A percentile compares a stretch with the other conserved stretches of the same genome.
Evolutionary conservation across 148 eudicot species (phyloP).

Genomic region (Rheum nobile): DNA sequence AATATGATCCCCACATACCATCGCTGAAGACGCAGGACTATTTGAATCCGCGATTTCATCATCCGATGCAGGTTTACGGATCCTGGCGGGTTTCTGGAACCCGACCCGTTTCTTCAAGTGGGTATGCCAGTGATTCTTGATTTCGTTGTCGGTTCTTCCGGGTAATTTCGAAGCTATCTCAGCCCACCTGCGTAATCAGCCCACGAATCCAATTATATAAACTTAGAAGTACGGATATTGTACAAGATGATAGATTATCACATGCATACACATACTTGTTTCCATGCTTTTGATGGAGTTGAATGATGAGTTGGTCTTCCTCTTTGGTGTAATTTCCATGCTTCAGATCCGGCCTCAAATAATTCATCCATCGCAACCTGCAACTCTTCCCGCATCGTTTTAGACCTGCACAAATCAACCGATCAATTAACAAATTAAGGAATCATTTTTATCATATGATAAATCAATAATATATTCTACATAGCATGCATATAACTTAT

Average conservation of each 20-base stretch:
- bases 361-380: not conserved
- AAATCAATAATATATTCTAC: not conserved
- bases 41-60: not conserved
- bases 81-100: not conserved
- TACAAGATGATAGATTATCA: not conserved
- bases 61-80: not conserved
- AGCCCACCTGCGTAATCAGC: not conserved
- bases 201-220: too few species aligned
- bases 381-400: slow-evolving; percentile 1
- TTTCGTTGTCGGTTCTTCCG: slow-evolving; percentile 4
- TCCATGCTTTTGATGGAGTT: not conserved
- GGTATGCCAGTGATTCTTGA: slow-evolving; percentile 8
- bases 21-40: not conserved
- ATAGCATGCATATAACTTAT: too few species aligned
- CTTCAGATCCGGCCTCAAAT: not conserved
- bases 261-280: not conserved
- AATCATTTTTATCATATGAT: not conserved
- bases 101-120: slow-evolving; percentile 8
- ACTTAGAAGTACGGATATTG: too few species aligned
- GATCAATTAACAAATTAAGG: not conserved
- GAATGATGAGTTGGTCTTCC: not conserved
- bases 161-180: not conserved
- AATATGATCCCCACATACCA: not conserved
- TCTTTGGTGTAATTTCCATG: not conserved
- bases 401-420: not conserved